Percentiles rank a stretch among this genome's conserved stretches.
Evolutionary conservation across 805 yeast genomes (phyloP).

Genomic region (Saccharomycopsis javanensis): DNA sequence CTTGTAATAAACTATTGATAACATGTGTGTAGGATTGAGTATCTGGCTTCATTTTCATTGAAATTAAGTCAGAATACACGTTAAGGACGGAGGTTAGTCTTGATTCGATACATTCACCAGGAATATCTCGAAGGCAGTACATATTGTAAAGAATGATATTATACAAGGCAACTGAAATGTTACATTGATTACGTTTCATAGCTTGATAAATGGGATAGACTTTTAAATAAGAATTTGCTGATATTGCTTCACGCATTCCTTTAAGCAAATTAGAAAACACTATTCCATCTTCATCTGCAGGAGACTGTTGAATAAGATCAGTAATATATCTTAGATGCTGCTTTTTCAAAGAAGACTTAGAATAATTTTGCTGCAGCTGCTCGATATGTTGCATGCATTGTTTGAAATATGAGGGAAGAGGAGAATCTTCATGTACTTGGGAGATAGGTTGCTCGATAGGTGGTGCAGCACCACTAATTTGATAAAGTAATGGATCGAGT

Average conservation of each 20-base stretch:
- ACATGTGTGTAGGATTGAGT: constrained; percentile 13
- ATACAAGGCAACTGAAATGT: constrained; percentile 5
- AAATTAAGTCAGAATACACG: constrained; percentile 18
- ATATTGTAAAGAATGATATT: constrained; percentile 14
- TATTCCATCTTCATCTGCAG: not conserved
- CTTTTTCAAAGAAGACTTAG: not conserved
- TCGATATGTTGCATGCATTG: not conserved
- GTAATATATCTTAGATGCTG: not conserved
- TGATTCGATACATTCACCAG: constrained; percentile 17
- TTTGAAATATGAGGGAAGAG: not conserved
- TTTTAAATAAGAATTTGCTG: not conserved
- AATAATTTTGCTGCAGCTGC: not conserved
- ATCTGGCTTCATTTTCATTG: constrained; percentile 14
- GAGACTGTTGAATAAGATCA: not conserved
- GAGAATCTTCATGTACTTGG: not conserved
- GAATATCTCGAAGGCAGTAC: constrained; percentile 6
- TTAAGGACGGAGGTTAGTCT: constrained; percentile 15
- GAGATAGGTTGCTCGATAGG: not conserved
- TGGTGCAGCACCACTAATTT: not conserved
- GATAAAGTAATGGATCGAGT: not conserved
- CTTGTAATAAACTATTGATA: constrained; percentile 10
- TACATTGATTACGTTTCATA: constrained; percentile 12
- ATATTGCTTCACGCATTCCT: constrained; percentile 1
- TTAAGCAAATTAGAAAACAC: not conserved
- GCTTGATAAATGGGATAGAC: constrained; percentile 19